These are phyloP conservation scores for Suhomyces coccinellae DNA, from an alignment of 1,139 yeast genomes.

Conservation along the genomic window DNA sequence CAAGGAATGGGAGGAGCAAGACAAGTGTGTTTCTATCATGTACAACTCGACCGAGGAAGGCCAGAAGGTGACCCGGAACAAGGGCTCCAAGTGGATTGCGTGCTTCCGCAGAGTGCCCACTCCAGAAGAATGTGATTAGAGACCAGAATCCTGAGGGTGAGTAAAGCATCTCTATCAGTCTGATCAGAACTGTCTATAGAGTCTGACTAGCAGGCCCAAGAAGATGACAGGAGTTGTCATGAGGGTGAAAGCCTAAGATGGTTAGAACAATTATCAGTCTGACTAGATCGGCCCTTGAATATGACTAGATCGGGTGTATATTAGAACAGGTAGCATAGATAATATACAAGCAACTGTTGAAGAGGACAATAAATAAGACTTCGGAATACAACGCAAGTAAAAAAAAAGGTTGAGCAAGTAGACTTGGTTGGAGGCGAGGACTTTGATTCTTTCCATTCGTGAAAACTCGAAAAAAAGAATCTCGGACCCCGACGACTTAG, in stretches of 20 bases:
- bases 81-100: constrained; percentile 84
- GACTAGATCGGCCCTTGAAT: no score
- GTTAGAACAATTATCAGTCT: no score
- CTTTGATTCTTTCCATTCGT: constrained; percentile 7
- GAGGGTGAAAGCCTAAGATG: no score
- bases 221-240: no score
- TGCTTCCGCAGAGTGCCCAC: constrained; percentile 77
- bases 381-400: constrained; percentile 11
- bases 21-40: constrained; percentile 85
- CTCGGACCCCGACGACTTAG: constrained; percentile 1
- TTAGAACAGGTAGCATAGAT: constrained; percentile 11
- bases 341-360: constrained; percentile 11
- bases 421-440: constrained; percentile 5
- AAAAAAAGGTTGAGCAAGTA: constrained; percentile 11
- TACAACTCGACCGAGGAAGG: constrained; percentile 94
- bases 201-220: no score
- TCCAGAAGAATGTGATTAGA: constrained; percentile 43
- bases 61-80: constrained; percentile 88
- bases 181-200: no score
- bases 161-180: no score
- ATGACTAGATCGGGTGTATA: constrained; percentile 2
- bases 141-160: neutral
- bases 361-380: constrained; percentile 11
- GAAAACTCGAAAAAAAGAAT: constrained; percentile 8
- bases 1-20: constrained; percentile 76